A percentile compares a stretch with the other conserved stretches of the same genome.
Evolutionary conservation across 805 yeast species (phyloP).

Genomic region (Ogataea zsoltii): DNA sequence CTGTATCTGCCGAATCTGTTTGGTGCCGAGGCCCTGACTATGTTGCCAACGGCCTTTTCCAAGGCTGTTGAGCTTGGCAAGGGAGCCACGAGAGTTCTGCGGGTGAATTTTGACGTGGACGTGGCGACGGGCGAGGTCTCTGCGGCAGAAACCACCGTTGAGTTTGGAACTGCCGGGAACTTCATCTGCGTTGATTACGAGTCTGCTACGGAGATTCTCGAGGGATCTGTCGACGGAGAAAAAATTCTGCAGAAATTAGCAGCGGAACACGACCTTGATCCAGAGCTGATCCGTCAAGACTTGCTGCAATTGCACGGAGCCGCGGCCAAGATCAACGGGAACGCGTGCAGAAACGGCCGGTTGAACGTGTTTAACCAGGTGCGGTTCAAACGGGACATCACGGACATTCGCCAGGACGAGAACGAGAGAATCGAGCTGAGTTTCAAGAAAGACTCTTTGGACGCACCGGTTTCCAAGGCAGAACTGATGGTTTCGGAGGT

Average conservation of each 20-base stretch:
- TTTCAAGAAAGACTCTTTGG: conserved; percentile 21
- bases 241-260: conserved; percentile 9
- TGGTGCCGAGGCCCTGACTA: conserved; percentile 49
- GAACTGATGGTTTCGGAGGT: conserved; percentile 73
- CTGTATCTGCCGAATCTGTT: conserved; percentile 59
- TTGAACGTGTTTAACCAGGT: conserved; percentile 20
- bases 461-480: conserved; percentile 40
- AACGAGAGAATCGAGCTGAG: conserved; percentile 25
- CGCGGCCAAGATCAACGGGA: conserved; percentile 28
- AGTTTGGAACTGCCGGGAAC: conserved; percentile 44
- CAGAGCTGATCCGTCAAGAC: conserved; percentile 30
- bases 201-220: conserved; percentile 55
- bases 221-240: conserved; percentile 17
- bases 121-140: conserved; percentile 19
- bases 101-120: conserved; percentile 39
- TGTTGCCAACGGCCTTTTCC: conserved; percentile 66
- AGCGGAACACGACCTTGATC: conserved; percentile 4
- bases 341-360: conserved; percentile 42
- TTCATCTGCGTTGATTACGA: conserved; percentile 62
- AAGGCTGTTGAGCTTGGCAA: conserved; percentile 44
- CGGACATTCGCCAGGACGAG: conserved; percentile 24
- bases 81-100: conserved; percentile 52
- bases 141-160: conserved; percentile 30
- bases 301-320: conserved; percentile 37
- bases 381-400: conserved; percentile 24